Evolutionary conservation across 208 protist genomes (phyloP).

Genomic region (Leishmania guyanensis): DNA sequence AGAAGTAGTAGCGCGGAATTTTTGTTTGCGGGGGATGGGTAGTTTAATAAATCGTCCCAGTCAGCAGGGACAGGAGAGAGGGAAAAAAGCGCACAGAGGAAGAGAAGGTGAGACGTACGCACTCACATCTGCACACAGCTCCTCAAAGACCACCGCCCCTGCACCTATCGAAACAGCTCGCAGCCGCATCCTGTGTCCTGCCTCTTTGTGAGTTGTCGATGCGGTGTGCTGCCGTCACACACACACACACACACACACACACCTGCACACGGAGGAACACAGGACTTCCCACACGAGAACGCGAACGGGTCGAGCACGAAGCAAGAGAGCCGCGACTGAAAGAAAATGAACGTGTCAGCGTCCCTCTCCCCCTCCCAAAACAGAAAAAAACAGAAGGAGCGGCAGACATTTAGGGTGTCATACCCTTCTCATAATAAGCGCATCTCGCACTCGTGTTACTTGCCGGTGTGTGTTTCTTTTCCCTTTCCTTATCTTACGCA

Average conservation of each 20-base stretch:
- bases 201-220: background rate
- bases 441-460: background rate
- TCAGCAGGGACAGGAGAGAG: background rate
- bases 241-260: background rate
- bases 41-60: background rate
- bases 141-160: background rate
- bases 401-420: no score
- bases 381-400: background rate
- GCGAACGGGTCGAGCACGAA: background rate
- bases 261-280: background rate
- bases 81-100: constrained; percentile 11
- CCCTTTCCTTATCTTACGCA: background rate
- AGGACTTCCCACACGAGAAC: background rate
- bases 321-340: background rate
- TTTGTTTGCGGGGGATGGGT: background rate
- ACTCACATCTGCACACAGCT: background rate
- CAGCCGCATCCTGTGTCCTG: background rate
- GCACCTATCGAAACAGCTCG: background rate
- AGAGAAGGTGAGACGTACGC: background rate
- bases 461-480: background rate
- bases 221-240: background rate
- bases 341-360: background rate
- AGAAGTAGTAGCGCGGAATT: background rate
- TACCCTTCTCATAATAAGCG: no score
- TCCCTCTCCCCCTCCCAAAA: background rate